Evolutionary conservation across 345 rosid species (phyloP), one percentile per base, ranked within the genome.

Genomic region (Arabis hirsuta): DNA sequence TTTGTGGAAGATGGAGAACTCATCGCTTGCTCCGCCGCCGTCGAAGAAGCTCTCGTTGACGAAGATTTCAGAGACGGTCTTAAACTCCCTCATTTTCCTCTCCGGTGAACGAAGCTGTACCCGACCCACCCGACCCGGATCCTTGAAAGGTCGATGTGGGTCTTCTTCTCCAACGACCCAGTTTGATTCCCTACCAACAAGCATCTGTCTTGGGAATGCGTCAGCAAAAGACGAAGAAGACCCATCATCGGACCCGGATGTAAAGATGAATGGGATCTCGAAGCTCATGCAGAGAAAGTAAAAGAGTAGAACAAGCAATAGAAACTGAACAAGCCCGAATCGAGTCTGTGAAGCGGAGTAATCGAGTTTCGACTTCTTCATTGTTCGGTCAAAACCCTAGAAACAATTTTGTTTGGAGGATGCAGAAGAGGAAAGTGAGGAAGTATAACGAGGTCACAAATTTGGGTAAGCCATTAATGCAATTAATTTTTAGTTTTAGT

Each of bases 251-350:
- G 85, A 66, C 20, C 82, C 82, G 64, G 80, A 65, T 32, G 68
- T 73, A 68, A 83, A 86, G n/a, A 89, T 81, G 54, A 82, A 78
- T 0, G 97, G 93, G 74, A 91, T 85, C 81, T 91, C 90, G 8
- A 91, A 67, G 53, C 85, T 85, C 61, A 89, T 85, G 62, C 86
- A 65, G 50, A 87, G 66, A 10, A 87, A 34, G 62, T 87, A 91
- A 53, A 86, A 67, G 46, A 87, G 31, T 10, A 83, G 87, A 2
- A 86, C 44, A 57, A 39, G 81, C 26, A 89, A 80, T 64, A 87
- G 32, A 72, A 86, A 79, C 76, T 89, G 96, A 71, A 87, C 67
- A 26, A 90, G 79, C 60, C 89, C 80, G 46, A 82, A 83, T 76
- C 83, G 74, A 53, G 69, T 77, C 2, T 80, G 68, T 7, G 84